phyloP scores from a whole-genome alignment of 352 stramenopile genomes.

The Globisporangium nagaii region DNA sequence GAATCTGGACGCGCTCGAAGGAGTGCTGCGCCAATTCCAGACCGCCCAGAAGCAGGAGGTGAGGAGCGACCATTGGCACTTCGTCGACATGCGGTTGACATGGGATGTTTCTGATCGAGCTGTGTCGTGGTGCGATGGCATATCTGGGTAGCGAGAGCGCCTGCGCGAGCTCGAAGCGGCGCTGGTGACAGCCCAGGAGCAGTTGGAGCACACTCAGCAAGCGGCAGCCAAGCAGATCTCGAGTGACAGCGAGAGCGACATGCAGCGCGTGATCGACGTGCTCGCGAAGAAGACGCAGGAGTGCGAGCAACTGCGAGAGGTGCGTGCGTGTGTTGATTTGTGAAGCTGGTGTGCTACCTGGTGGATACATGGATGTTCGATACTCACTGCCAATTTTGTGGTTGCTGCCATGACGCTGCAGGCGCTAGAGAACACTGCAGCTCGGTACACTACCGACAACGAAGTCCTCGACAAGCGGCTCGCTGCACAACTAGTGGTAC shows the following conservation, averaged over 20 bases:
- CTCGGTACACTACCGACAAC: constrained; percentile 44
- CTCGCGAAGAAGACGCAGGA: constrained; percentile 59
- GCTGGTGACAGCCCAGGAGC: constrained; percentile 21
- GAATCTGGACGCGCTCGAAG: constrained; percentile 50
- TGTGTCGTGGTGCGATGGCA: background rate
- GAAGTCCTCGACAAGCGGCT: constrained; percentile 69
- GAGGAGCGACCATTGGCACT: background rate
- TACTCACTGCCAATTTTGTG: background rate
- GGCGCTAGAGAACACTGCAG: constrained; percentile 54
- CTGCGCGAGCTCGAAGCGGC: constrained; percentile 40
- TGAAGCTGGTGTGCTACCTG: too few species aligned
- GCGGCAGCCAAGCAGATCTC: background rate
- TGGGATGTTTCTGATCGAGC: background rate
- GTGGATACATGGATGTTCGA: too few species aligned
- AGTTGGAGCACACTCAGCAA: constrained; percentile 14
- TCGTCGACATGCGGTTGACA: background rate
- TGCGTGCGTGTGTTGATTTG: constrained; percentile 6
- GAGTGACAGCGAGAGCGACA: constrained; percentile 26
- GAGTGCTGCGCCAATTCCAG: constrained; percentile 63
- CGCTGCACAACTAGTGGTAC: constrained; percentile 62
- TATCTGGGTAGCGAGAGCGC: constrained; percentile 31
- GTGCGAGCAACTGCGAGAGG: constrained; percentile 68
- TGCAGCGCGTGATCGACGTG: constrained; percentile 44
- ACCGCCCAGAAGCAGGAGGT: constrained; percentile 49
- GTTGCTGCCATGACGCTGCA: constrained; percentile 8